Evolutionary conservation across 1,139 yeast genomes (phyloP).

Genomic region (Lodderomyces margitis): DNA sequence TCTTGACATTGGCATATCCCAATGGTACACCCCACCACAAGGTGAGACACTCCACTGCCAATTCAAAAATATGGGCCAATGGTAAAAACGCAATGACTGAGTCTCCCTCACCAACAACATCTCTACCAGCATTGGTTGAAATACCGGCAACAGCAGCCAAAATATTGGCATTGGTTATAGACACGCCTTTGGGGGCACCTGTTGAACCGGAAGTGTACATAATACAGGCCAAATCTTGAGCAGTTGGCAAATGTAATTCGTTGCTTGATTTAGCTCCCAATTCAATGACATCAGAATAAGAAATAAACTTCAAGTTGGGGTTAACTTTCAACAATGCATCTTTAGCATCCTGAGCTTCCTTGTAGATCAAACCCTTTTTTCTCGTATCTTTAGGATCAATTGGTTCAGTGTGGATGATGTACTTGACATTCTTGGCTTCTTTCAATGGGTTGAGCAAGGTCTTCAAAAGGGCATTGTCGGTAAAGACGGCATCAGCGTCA

Average conservation of each 20-base stretch:
- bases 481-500: conserved; percentile 71
- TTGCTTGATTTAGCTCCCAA: conserved; percentile 55
- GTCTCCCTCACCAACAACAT: conserved; percentile 53
- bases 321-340: conserved; percentile 58
- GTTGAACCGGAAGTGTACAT: conserved; percentile 99
- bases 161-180: conserved; percentile 72
- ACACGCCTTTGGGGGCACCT: conserved; percentile 97
- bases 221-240: conserved; percentile 82
- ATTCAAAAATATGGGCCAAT: conserved; percentile 92
- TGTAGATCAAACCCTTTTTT: conserved; percentile 55
- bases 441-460: conserved; percentile 71
- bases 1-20: conserved; percentile 93
- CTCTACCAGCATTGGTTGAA: conserved; percentile 57
- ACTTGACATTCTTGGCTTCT: conserved; percentile 60
- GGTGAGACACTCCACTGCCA: conserved; percentile 75
- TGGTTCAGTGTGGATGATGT: conserved; percentile 67
- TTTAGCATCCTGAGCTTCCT: conserved; percentile 54
- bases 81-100: conserved; percentile 87
- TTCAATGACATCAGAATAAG: conserved; percentile 63
- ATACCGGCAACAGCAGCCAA: conserved; percentile 86
- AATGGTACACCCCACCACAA: conserved; percentile 89
- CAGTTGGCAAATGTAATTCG: conserved; percentile 51
- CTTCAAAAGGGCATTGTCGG: conserved; percentile 71
- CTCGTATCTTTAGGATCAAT: conserved; percentile 65
- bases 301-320: conserved; percentile 72